These are phyloP conservation scores for Aspergillus cavernicola DNA, from an alignment of 495 filamentous ascomycete species.

Conservation along the genomic window DNA sequence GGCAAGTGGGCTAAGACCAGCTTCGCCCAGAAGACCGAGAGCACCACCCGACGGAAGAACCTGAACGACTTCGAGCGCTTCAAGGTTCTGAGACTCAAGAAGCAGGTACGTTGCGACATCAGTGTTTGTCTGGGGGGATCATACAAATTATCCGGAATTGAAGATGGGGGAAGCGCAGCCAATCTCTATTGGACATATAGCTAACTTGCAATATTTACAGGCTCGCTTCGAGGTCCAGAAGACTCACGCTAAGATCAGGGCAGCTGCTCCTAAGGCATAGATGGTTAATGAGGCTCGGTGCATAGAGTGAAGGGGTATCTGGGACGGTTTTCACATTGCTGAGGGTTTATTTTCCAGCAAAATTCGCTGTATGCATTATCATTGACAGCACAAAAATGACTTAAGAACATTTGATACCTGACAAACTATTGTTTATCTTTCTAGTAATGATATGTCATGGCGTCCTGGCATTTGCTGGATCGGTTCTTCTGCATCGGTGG, in stretches of 20 bases:
- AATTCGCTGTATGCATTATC: slow-evolving; percentile 49
- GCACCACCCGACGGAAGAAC: slow-evolving; percentile 77
- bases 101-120: slow-evolving; percentile 65
- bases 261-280: slow-evolving; percentile 53
- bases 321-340: slow-evolving; percentile 48
- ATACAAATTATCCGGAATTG: neutral
- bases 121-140: neutral
- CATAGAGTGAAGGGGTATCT: slow-evolving; percentile 47
- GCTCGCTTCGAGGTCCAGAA: slow-evolving; percentile 90
- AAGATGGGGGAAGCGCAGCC: neutral
- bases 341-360: slow-evolving; percentile 37
- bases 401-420: slow-evolving; percentile 48
- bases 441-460: slow-evolving; percentile 21
- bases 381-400: slow-evolving; percentile 48
- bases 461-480: slow-evolving; percentile 20
- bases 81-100: slow-evolving; percentile 97
- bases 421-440: slow-evolving; percentile 21
- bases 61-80: slow-evolving; percentile 99
- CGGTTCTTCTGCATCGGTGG: slow-evolving; percentile 18
- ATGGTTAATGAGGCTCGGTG: slow-evolving; percentile 46
- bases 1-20: slow-evolving; percentile 81
- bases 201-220: slow-evolving; percentile 7
- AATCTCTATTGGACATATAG: neutral
- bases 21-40: slow-evolving; percentile 85
- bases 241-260: slow-evolving; percentile 74